Evolutionary conservation across 768 basidiomycete species (phyloP), one percentile per base, ranked within the genome.

Genomic region (Leccinum longicurvipes): DNA sequence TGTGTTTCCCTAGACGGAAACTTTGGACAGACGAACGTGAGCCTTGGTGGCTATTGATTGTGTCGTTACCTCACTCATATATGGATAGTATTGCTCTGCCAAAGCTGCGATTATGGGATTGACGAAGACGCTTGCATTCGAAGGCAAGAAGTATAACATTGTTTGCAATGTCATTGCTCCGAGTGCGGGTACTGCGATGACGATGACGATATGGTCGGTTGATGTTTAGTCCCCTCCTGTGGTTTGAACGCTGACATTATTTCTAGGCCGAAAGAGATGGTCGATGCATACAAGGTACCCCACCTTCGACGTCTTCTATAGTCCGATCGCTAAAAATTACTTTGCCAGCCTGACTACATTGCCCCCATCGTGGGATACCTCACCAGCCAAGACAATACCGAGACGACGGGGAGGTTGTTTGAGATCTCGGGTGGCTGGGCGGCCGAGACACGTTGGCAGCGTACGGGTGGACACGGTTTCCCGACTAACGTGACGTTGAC

Each of bases 301-400:
- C 59, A 10, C 28, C 1, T 11, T 50, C 6, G 3, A 24, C 19
- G 1, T n/a, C 50, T 48, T 34, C n/a, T 3, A n/a, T 23, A 1
- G 51, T 24, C 48, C 24, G 34, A 51, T 56, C 29, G 14, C 36
- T 57, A 3, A 61, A 2, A 7, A 19, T 25, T 23, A 17, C 25
- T 12, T 29, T 32, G 23, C 63, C 63, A 90, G 85, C 93, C 96
- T 41, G 93, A 97, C 64, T 96, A 79, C 65, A 84, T 98, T 51
- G 93, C 96, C 3, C 96, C 97, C 10, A 67, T 98, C 45, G 93
- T 97, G 25, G 95, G 93, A 7, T 98, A 88, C 68, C 80, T 99
- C 29, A 86, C 82, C 4, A 93, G 91, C 67, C 82, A 85, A 72
- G 88, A 85, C 53, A 95, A 96, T 63, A 77, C 79, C 17, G 81